A percentile compares a stretch with the other conserved stretches of the same genome.
These are phyloP conservation scores for Biscutella auriculata DNA, from an alignment of 441 rosid genomes.

Conservation along the genomic window DNA sequence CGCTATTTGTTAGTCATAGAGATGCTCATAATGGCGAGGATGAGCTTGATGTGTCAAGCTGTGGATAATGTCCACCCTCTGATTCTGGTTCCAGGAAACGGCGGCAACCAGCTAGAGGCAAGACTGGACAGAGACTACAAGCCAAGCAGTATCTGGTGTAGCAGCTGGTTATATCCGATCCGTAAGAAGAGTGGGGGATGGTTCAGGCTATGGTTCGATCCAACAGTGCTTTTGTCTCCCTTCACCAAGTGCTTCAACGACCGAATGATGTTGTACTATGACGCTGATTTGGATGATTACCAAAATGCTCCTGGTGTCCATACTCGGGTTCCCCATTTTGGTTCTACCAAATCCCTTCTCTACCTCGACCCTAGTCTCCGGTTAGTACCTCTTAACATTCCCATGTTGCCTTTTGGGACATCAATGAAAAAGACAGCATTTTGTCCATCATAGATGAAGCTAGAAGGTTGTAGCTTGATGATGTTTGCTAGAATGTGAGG, in stretches of 20 bases:
- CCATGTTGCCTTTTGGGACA: background rate
- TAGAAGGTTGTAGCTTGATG: background rate
- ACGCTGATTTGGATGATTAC: slow-evolving; percentile 51
- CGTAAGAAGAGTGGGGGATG: slow-evolving; percentile 48
- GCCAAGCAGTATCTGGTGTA: slow-evolving; percentile 41
- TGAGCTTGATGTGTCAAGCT: slow-evolving; percentile 31
- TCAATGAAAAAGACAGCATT: background rate
- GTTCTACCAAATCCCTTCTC: slow-evolving; percentile 63
- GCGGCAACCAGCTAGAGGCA: slow-evolving; percentile 81
- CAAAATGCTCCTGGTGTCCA: slow-evolving; percentile 61
- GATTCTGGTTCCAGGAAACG: slow-evolving; percentile 69
- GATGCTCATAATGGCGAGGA: slow-evolving; percentile 13
- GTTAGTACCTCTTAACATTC: slow-evolving; percentile 27
- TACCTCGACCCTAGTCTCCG: slow-evolving; percentile 57
- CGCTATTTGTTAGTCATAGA: slow-evolving; percentile 1
- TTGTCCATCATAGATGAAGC: background rate
- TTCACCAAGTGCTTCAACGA: slow-evolving; percentile 62
- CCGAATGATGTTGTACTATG: slow-evolving; percentile 63
- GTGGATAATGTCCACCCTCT: slow-evolving; percentile 43
- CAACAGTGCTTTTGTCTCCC: slow-evolving; percentile 50
- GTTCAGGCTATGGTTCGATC: slow-evolving; percentile 88
- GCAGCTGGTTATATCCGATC: slow-evolving; percentile 39
- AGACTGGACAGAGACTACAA: slow-evolving; percentile 44
- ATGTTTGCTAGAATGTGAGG: background rate
- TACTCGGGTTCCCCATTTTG: slow-evolving; percentile 53